Evolutionary conservation across 805 yeast species (phyloP).

Genomic region (Ogataea dorogensis): DNA sequence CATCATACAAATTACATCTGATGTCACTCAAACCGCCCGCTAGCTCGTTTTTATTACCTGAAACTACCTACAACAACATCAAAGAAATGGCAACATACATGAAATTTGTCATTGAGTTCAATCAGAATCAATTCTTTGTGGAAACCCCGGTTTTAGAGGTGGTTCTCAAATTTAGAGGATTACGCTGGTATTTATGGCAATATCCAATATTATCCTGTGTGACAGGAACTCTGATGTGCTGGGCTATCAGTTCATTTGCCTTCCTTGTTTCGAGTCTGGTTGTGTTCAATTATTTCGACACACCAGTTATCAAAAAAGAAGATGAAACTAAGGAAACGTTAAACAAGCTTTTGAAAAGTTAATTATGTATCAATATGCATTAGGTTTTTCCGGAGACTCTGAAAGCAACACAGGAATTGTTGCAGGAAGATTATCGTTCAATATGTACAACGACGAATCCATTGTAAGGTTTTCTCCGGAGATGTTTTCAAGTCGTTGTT

Average conservation of each 20-base stretch:
- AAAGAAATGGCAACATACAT: slow-evolving; percentile 15
- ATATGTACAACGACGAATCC: slow-evolving; percentile 5
- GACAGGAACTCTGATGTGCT: slow-evolving; percentile 39
- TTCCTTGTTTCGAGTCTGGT: slow-evolving; percentile 32
- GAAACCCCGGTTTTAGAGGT: slow-evolving; percentile 23
- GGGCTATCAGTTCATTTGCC: slow-evolving; percentile 35
- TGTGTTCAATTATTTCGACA: slow-evolving; percentile 23
- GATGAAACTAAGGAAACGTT: slow-evolving; percentile 3
- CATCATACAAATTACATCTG: slow-evolving; percentile 10
- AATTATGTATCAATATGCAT: slow-evolving; percentile 18
- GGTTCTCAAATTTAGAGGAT: slow-evolving; percentile 41
- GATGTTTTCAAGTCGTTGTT: slow-evolving; percentile 8
- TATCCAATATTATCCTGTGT: slow-evolving; percentile 35
- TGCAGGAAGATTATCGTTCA: slow-evolving; percentile 16
- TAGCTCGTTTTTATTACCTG: slow-evolving; percentile 6
- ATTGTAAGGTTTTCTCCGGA: slow-evolving; percentile 5
- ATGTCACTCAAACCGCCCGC: slow-evolving; percentile 13
- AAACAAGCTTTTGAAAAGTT: slow-evolving; percentile 3
- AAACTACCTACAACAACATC: slow-evolving; percentile 3
- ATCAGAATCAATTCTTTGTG: slow-evolving; percentile 17
- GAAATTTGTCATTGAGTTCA: slow-evolving; percentile 26
- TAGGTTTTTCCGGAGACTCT: slow-evolving; percentile 32
- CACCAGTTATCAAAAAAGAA: slow-evolving; percentile 14
- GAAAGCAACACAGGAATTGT: slow-evolving; percentile 35
- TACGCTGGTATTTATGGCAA: slow-evolving; percentile 40